These are phyloP conservation scores for Cladophialophora exuberans DNA, from an alignment of 2,329 filamentous ascomycete species.

Conservation along the genomic window DNA sequence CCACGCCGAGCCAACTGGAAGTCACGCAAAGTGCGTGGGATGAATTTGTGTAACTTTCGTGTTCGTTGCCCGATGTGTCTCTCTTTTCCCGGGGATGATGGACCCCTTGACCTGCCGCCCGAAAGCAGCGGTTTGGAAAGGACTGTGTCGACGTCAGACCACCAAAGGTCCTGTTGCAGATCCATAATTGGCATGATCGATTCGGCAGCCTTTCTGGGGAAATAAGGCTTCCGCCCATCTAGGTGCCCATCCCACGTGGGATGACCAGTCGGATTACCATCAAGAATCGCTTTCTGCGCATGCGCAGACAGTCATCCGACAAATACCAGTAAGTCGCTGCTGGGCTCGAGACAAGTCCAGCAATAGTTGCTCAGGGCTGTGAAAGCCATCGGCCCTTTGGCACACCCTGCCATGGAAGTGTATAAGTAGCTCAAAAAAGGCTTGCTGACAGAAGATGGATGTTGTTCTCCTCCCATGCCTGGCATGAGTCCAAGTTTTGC, in stretches of 20 bases:
- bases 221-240: neutral
- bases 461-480: neutral
- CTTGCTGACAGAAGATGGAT: neutral
- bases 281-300: neutral
- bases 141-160: neutral
- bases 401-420: neutral
- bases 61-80: neutral
- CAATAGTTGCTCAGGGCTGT: neutral
- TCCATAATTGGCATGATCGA: neutral
- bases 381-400: neutral
- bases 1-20: too few relatives aligned
- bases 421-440: conserved; percentile 6
- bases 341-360: neutral
- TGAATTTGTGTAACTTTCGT: neutral
- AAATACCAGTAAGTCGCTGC: neutral
- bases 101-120: neutral
- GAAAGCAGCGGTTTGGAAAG: neutral
- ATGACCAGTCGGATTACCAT: neutral
- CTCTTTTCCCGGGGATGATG: neutral
- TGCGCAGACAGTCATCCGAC: neutral
- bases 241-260: conserved; percentile 1
- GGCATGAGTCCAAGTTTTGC: neutral
- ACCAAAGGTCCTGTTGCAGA: neutral
- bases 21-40: neutral
- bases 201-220: neutral